Evolutionary conservation across 495 filamentous ascomycete species (phyloP), one percentile per base, ranked within the genome.

Genomic region (Sabuloglossum arenarium): DNA sequence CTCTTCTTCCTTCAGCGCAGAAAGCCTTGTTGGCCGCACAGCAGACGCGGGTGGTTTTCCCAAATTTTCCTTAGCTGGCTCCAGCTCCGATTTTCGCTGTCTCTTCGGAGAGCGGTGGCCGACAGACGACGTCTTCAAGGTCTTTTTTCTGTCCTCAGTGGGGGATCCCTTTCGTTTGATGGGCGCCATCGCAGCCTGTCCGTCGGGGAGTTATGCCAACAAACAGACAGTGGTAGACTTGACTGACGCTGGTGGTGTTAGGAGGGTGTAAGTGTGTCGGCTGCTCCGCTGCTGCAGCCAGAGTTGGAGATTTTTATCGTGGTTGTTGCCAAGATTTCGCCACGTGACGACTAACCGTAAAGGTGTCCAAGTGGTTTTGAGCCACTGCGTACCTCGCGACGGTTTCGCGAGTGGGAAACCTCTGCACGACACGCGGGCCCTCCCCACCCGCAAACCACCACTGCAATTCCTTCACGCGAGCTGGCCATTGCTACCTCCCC

Each of bases 1-100:
- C 61, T 95, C 91, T 53, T 96, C 90, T 58, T 86, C 81, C 61
- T 79, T 80, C 52, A 81, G 61, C 14, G 78, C 62, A 27, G 76
- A 75, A 50, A 73, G 64, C 42, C 51, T 42, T 6, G 25, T 29
- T 45, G 55, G 46, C 30, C n/a, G 68, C 51, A 53, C 25, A 49
- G 19, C 49, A 54, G n/a, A 58, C 64, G 61, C 59, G 73, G 45
- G 67, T 45, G 67, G 59, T 53, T 68, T 66, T 66, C 67, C 58
- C 19, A 21, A 60, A 56, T 61, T 56, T 59, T 28, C 56, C 53
- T 56, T 65, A 60, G 47, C 53, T 49, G 21, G 56, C 34, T 64
- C 62, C 53, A 63, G 56, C 27, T 47, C 61, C 3, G 57, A 59
- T 32, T 56, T 54, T 31, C 61, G 59, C 23, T 29, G 32, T 60